Conservation (phyloP, 1,284 basidiomycete species). For the Uromyces viciae-fabae region DNA sequence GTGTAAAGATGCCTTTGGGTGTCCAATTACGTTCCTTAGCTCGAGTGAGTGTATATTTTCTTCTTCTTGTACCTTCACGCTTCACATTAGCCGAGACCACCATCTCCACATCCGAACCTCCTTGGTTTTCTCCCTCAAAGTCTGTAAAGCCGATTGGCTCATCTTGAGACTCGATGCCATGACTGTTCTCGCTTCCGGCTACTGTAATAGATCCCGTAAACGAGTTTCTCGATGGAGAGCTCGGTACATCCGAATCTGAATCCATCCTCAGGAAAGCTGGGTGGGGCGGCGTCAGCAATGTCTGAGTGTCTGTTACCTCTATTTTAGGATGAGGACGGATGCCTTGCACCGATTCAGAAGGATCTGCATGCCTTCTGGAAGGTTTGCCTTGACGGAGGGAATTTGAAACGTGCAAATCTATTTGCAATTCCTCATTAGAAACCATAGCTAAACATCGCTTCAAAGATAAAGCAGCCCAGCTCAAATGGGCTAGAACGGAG, state of each 20-base stretch:
- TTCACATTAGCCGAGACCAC: slow-evolving; percentile 36
- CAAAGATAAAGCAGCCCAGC: slow-evolving; percentile 72
- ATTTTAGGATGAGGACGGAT: background rate
- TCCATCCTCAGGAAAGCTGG: slow-evolving; percentile 7
- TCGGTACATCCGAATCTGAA: background rate
- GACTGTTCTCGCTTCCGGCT: background rate
- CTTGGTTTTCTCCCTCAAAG: slow-evolving; percentile 41
- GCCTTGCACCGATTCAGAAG: background rate
- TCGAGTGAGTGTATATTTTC: slow-evolving; percentile 20
- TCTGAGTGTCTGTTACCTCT: slow-evolving; percentile 13
- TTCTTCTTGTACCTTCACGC: slow-evolving; percentile 17
- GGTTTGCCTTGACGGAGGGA: background rate
- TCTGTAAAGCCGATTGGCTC: slow-evolving; percentile 30
- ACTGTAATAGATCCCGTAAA: slow-evolving; percentile 19
- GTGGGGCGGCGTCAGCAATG: slow-evolving; percentile 24
- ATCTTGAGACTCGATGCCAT: background rate
- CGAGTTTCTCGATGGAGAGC: background rate
- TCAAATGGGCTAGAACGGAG: slow-evolving; percentile 65
- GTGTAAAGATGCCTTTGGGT: background rate
- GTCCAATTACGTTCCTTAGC: background rate
- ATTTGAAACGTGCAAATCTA: slow-evolving; percentile 73
- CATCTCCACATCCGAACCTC: slow-evolving; percentile 21
- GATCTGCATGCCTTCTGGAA: background rate
- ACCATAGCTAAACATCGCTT: slow-evolving; percentile 67
- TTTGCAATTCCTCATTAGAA: slow-evolving; percentile 62